phyloP scores from a whole-genome alignment of 2,329 filamentous ascomycete genomes.

The Ophidiomyces ophidiicola region DNA sequence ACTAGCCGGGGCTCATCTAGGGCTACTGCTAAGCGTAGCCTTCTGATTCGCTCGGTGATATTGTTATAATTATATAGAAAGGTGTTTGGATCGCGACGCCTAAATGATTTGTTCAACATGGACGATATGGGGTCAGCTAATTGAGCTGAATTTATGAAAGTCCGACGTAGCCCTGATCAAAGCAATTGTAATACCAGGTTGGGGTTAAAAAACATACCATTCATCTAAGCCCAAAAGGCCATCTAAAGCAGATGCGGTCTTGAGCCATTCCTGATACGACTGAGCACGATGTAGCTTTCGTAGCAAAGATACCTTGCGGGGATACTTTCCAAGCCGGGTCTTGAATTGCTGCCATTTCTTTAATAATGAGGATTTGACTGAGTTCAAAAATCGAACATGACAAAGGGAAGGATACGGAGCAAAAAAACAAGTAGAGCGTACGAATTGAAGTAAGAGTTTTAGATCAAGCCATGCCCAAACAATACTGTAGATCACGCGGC shows the following conservation, averaged over 20 bases:
- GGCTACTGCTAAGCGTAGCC: slow-evolving; percentile 56
- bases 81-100: slow-evolving; percentile 70
- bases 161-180: too few relatives aligned
- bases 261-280: slow-evolving; percentile 75
- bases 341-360: not conserved
- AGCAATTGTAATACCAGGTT: too few relatives aligned
- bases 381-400: not conserved
- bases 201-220: slow-evolving; percentile 49
- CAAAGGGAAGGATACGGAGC: not conserved
- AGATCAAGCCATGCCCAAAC: slow-evolving; percentile 43
- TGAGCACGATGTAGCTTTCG: slow-evolving; percentile 42
- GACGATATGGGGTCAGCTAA: not conserved
- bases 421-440: slow-evolving; percentile 25
- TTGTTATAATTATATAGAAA: slow-evolving; percentile 77
- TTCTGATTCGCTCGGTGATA: slow-evolving; percentile 63
- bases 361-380: not conserved
- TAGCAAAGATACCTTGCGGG: not conserved
- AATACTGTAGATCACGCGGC: not conserved
- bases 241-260: slow-evolving; percentile 71
- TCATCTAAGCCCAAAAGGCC: slow-evolving; percentile 66
- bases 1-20: slow-evolving; percentile 61
- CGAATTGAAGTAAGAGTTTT: slow-evolving; percentile 50
- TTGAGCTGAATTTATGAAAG: too few relatives aligned
- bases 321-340: not conserved
- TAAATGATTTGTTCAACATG: slow-evolving; percentile 25